Evolutionary conservation across 495 filamentous ascomycete species (phyloP).

Genomic region (Trichocladium uniseriatum): DNA sequence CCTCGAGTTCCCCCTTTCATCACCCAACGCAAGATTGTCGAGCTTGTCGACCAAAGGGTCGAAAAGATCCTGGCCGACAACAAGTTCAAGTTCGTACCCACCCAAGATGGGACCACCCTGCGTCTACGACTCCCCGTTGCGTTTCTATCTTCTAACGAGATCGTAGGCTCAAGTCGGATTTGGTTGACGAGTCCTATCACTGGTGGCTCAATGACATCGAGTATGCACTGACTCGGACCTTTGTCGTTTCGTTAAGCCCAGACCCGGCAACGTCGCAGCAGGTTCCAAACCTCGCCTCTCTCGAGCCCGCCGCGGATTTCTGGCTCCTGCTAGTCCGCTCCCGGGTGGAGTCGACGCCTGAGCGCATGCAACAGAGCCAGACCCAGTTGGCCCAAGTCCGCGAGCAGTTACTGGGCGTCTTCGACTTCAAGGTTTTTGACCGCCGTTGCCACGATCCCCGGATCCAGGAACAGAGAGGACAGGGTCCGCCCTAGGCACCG

Average conservation of each 20-base stretch:
- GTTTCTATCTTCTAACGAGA: too few relatives aligned
- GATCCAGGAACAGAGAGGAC: neutral
- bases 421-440: constrained; percentile 36
- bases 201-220: constrained; percentile 35
- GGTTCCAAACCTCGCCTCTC: constrained; percentile 11
- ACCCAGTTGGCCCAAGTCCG: constrained; percentile 27
- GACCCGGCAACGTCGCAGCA: constrained; percentile 7
- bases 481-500: neutral
- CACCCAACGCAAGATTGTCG: constrained; percentile 31
- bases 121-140: too few relatives aligned
- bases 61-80: constrained; percentile 26
- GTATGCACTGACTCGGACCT: constrained; percentile 31
- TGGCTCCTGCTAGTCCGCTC: constrained; percentile 36
- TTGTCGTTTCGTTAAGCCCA: constrained; percentile 10
- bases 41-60: constrained; percentile 17
- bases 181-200: constrained; percentile 36
- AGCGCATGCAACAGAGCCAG: constrained; percentile 33
- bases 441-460: constrained; percentile 34
- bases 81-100: constrained; percentile 21
- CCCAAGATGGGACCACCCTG: too few relatives aligned
- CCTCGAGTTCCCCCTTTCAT: constrained; percentile 19
- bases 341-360: constrained; percentile 33
- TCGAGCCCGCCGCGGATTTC: constrained; percentile 14
- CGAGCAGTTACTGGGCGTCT: constrained; percentile 31
- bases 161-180: constrained; percentile 30